Percentiles rank a stretch among this genome's conserved stretches.
Evolutionary conservation across 192 early-diverging fungal genomes (phyloP).

Genomic region (Entomortierella chlamydospora): DNA sequence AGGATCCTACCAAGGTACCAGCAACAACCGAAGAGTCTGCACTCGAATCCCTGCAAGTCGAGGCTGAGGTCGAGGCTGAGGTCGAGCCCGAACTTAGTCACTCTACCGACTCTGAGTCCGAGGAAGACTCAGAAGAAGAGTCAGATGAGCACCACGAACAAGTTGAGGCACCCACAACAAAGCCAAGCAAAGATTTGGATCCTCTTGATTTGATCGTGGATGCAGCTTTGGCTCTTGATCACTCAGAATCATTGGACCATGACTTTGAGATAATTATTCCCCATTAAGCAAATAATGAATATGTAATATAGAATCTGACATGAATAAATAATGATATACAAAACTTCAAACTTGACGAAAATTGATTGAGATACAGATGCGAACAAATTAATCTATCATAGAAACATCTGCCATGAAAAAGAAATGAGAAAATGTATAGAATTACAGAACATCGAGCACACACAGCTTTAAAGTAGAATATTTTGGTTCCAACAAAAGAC

Average conservation of each 20-base stretch:
- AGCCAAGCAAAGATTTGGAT: slow-evolving; percentile 1
- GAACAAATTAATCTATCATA: no score
- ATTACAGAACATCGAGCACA: background rate
- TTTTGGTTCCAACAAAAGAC: slow-evolving; percentile 1
- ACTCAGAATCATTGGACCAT: slow-evolving; percentile 18
- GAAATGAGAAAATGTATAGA: no score
- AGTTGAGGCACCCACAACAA: background rate
- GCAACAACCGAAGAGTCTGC: background rate
- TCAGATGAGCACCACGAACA: background rate
- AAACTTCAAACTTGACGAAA: background rate
- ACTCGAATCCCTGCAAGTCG: background rate
- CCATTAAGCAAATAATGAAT: slow-evolving; percentile 10
- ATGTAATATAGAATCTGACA: background rate
- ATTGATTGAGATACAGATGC: no score
- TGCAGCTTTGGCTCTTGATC: slow-evolving; percentile 22
- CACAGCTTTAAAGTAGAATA: no score
- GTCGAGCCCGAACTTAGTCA: background rate
- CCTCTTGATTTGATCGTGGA: slow-evolving; percentile 37
- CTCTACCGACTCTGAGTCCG: background rate
- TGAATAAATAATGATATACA: background rate
- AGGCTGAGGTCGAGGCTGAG: background rate
- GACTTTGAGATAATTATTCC: slow-evolving; percentile 36
- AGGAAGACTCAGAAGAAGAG: slow-evolving; percentile 9
- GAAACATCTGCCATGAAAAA: no score
- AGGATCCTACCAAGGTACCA: background rate